Base-by-base conservation (phyloP, 2,329 filamentous ascomycete genomes). In the Botrytis porri region DNA sequence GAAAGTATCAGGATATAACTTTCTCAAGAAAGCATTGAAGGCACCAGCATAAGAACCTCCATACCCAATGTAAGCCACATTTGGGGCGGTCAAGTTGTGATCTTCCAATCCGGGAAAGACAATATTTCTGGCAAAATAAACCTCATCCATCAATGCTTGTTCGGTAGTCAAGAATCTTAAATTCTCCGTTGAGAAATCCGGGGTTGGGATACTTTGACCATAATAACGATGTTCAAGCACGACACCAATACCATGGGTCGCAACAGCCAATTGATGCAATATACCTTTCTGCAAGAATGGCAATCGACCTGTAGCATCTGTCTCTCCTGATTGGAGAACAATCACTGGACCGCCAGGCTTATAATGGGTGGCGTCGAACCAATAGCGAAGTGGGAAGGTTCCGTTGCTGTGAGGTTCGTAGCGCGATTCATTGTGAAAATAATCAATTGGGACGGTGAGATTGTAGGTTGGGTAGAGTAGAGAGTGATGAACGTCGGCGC, bases 201-300 rank as follows among this genome's bases (percentile, higher is more conserved):
- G 81, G 0, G 88, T 88, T 0, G 93, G 93, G 71, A 91, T 90
- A 80, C 92, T 95, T 20, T 85, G 86, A 72, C 94, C 94, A 79
- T 97, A 97, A 84, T 97, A 97, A 43, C 94, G 89, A 79, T 97
- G 94, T 83, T 97, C 94, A 4, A 97, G 86, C 64, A 97, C 88
- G 3, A 97, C 91, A 4, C 90, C 93, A 39, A 97, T 83, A 1
- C 94, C 94, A 73, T 89, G 84, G 0, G 92, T 93, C 0, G 91
- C 91, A 77, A 90, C 84, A 5, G 91, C 87, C 29, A 97, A 85
- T 76, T 93, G 87, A 51, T 89, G 86, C 0, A 93, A 85, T 70
- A 97, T 91, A 70, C 94, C 94, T 80, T 96, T 93, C 76, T 94
- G 89, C 16, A 97, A 83, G 79, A 88, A 95, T 0, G 87, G 86